Evolutionary conservation across 2,329 filamentous ascomycete genomes (phyloP).

Genomic region (Neopestalotiopsis rosae): DNA sequence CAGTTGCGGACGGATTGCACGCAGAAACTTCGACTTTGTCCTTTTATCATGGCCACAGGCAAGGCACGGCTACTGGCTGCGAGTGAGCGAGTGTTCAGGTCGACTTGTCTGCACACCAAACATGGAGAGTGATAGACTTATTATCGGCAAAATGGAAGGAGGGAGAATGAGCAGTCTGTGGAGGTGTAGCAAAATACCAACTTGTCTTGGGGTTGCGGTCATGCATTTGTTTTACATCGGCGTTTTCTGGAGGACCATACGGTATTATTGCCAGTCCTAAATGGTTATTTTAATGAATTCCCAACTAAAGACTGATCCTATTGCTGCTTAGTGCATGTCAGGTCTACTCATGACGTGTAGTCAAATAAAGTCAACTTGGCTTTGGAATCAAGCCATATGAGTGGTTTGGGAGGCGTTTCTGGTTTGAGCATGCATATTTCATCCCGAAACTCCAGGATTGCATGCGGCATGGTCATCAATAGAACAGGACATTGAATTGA

Average conservation of each 20-base stretch:
- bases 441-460: too few relatives aligned
- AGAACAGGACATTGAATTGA: too few relatives aligned
- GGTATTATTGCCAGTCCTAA: background rate
- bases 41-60: too few relatives aligned
- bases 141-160: background rate
- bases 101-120: background rate
- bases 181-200: background rate
- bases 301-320: background rate
- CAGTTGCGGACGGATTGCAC: too few relatives aligned
- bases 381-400: background rate
- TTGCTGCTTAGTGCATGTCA: too few relatives aligned
- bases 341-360: too few relatives aligned
- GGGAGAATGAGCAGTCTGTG: background rate
- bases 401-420: background rate
- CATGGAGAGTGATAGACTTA: background rate
- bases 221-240: background rate
- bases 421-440: too few relatives aligned
- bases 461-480: too few relatives aligned
- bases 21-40: too few relatives aligned
- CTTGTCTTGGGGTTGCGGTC: background rate
- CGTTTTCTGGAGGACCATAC: background rate
- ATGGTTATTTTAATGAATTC: background rate
- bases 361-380: too few relatives aligned
- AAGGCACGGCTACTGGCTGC: too few relatives aligned
- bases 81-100: too few relatives aligned